These are phyloP conservation scores for Trametes hirsuta DNA, from an alignment of 1,284 basidiomycete species.

Conservation along the genomic window DNA sequence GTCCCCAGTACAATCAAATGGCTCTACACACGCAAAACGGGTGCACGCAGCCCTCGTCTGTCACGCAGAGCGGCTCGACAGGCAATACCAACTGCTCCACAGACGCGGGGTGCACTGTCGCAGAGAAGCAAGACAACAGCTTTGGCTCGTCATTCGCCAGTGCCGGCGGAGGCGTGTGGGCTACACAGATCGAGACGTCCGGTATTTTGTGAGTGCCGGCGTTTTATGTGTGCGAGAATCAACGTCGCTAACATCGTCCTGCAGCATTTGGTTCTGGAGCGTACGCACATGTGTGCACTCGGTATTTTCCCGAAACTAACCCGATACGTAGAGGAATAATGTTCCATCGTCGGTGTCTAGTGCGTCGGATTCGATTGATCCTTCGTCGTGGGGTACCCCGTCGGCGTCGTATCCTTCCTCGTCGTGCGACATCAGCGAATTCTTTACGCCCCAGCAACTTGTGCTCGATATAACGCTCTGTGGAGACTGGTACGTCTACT, in stretches of 20 bases:
- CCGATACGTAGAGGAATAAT: constrained; percentile 41
- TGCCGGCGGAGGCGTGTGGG: constrained; percentile 68
- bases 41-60: constrained; percentile 35
- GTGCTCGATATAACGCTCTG: constrained; percentile 63
- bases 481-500: constrained; percentile 46
- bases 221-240: constrained; percentile 3
- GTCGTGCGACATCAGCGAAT: constrained; percentile 50
- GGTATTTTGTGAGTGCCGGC: constrained; percentile 39
- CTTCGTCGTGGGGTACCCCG: constrained; percentile 60
- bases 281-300: constrained; percentile 37
- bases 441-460: constrained; percentile 57
- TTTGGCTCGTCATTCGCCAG: constrained; percentile 56
- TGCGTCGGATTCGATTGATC: constrained; percentile 45
- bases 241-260: background rate
- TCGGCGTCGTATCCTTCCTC: constrained; percentile 56
- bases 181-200: constrained; percentile 59
- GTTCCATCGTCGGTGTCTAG: constrained; percentile 32
- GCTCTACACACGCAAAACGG: constrained; percentile 50
- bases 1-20: constrained; percentile 49
- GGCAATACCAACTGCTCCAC: constrained; percentile 45
- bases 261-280: constrained; percentile 70
- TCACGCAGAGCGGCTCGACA: constrained; percentile 43
- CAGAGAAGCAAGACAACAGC: constrained; percentile 52
- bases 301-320: background rate
- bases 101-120: constrained; percentile 56